Evolutionary conservation across 208 protist species (phyloP).

Genomic region (Trypanosoma congolense): DNA sequence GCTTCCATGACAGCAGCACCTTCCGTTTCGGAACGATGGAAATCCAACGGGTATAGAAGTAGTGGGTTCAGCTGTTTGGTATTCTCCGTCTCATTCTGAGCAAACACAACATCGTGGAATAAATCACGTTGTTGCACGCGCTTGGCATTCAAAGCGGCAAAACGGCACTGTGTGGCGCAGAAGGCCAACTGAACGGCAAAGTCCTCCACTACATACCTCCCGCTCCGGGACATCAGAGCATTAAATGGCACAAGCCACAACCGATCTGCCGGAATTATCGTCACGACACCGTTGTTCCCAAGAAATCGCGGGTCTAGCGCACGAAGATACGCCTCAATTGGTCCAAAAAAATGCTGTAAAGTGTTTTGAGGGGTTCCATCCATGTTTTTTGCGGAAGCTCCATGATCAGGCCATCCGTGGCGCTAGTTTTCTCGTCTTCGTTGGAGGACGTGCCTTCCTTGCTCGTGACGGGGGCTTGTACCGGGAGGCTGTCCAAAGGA

Average conservation of each 20-base stretch:
- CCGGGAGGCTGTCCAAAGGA: constrained; percentile 24
- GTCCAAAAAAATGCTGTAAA: constrained; percentile 82
- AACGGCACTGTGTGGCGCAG: constrained; percentile 74
- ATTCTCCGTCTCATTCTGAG: constrained; percentile 41
- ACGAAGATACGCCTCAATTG: constrained; percentile 79
- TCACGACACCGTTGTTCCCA: constrained; percentile 56
- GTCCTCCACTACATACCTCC: constrained; percentile 80
- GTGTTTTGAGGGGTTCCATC: constrained; percentile 72
- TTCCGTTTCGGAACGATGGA: constrained; percentile 55
- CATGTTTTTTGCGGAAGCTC: constrained; percentile 65
- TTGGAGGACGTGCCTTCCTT: constrained; percentile 1
- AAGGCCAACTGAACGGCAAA: constrained; percentile 78
- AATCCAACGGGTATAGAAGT: constrained; percentile 55
- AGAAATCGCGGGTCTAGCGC: constrained; percentile 54
- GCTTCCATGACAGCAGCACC: constrained; percentile 41
- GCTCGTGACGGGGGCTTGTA: background rate
- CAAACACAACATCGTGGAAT: constrained; percentile 56
- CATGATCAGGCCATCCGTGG: constrained; percentile 44
- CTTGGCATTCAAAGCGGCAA: constrained; percentile 47
- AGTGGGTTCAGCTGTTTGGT: constrained; percentile 15
- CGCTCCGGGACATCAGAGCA: constrained; percentile 67
- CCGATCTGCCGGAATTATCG: constrained; percentile 68
- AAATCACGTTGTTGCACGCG: constrained; percentile 58
- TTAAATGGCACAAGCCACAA: constrained; percentile 86
- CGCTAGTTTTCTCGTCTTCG: background rate